These are phyloP conservation scores for Crucihimalaya himalaica DNA, from an alignment of 345 rosid genomes.

Conservation along the genomic window DNA sequence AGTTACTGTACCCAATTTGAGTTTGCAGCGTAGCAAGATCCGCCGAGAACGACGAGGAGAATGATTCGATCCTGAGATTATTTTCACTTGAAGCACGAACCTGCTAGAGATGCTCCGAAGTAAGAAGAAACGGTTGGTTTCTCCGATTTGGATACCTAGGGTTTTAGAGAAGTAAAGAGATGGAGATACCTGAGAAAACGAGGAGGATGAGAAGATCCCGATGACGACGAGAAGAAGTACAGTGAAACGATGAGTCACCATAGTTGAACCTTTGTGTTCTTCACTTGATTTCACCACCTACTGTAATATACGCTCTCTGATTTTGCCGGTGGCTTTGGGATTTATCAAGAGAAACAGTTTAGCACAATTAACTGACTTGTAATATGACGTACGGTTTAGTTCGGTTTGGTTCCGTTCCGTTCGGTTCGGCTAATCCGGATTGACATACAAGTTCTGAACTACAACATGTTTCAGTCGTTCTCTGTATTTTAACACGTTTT, in stretches of 20 bases:
- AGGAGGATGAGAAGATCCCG: conserved; percentile 17
- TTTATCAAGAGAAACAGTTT: background rate
- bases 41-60: conserved; percentile 42
- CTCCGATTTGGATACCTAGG: background rate
- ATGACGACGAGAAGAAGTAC: conserved; percentile 28
- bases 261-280: conserved; percentile 10
- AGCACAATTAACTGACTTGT: background rate
- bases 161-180: conserved; percentile 7
- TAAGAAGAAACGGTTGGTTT: background rate
- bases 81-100: conserved; percentile 22
- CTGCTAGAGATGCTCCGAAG: conserved; percentile 28
- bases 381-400: background rate
- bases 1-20: conserved; percentile 42
- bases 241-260: conserved; percentile 33
- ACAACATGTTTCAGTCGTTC: background rate
- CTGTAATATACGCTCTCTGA: background rate
- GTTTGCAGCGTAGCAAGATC: conserved; percentile 48
- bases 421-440: too few species aligned
- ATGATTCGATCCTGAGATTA: conserved; percentile 27
- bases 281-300: conserved; percentile 18
- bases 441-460: too few species aligned
- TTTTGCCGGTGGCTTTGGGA: background rate
- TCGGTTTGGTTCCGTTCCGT: background rate
- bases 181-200: conserved; percentile 31
- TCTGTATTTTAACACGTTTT: background rate